These are phyloP conservation scores for Fennellomyces sp. DNA, from an alignment of 371 early-diverging fungal genomes.

Conservation along the genomic window DNA sequence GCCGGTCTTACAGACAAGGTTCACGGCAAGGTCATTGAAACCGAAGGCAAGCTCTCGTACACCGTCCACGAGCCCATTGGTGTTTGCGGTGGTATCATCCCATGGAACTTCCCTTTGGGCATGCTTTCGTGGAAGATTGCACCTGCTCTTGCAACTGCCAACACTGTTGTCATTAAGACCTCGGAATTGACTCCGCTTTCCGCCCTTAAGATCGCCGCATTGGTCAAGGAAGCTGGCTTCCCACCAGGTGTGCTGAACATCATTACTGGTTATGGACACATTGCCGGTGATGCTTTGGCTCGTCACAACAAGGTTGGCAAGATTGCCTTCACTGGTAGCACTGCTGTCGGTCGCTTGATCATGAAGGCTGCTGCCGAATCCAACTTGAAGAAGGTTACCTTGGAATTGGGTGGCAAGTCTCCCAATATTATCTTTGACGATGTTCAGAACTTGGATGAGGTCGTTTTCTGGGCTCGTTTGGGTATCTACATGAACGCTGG, in stretches of 20 bases:
- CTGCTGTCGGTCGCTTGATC: slow-evolving; percentile 56
- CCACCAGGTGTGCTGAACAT: slow-evolving; percentile 79
- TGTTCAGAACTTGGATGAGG: slow-evolving; percentile 75
- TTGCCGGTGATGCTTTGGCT: slow-evolving; percentile 40
- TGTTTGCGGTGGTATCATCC: slow-evolving; percentile 80
- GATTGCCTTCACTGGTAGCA: slow-evolving; percentile 72
- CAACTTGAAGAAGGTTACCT: slow-evolving; percentile 78
- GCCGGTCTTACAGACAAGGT: slow-evolving; percentile 85
- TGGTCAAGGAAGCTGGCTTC: slow-evolving; percentile 57
- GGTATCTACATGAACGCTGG: slow-evolving; percentile 85
- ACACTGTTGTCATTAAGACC: slow-evolving; percentile 82
- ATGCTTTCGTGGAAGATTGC: slow-evolving; percentile 86
- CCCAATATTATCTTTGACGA: slow-evolving; percentile 92
- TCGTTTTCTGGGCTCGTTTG: slow-evolving; percentile 70
- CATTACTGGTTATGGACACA: slow-evolving; percentile 54
- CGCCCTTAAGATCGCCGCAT: slow-evolving; percentile 49
- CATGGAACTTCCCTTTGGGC: slow-evolving; percentile 86
- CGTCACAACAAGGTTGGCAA: slow-evolving; percentile 51
- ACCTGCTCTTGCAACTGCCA: slow-evolving; percentile 89
- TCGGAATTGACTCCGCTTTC: slow-evolving; percentile 75
- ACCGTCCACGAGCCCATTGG: slow-evolving; percentile 83
- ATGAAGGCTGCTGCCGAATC: slow-evolving; percentile 63
- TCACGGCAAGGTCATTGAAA: slow-evolving; percentile 55
- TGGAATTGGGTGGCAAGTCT: slow-evolving; percentile 89
- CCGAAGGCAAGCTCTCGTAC: slow-evolving; percentile 54